Conservation (phyloP, 441 rosid genomes). For the Macaranga tanarius region DNA sequence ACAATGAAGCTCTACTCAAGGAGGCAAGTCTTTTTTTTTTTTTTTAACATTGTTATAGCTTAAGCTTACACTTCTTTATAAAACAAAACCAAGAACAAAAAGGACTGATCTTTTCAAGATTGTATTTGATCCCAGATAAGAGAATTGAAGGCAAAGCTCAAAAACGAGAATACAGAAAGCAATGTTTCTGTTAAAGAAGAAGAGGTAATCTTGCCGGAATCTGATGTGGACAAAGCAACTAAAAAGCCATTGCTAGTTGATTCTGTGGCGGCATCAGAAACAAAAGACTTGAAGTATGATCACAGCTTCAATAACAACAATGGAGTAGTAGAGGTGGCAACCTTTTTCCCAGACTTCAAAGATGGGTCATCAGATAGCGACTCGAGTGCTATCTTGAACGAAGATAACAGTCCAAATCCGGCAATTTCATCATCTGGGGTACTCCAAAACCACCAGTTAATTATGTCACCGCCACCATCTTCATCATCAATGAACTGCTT, state of each 20-base stretch:
- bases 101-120: neutral
- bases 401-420: constrained; percentile 48
- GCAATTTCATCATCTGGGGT: constrained; percentile 50
- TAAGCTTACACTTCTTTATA: too few species aligned
- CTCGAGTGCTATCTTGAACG: constrained; percentile 78
- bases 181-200: constrained; percentile 60
- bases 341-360: constrained; percentile 52
- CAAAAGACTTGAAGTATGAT: constrained; percentile 38
- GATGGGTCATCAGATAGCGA: constrained; percentile 83
- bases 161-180: constrained; percentile 50
- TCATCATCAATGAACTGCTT: constrained; percentile 29
- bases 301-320: constrained; percentile 31
- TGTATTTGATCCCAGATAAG: constrained; percentile 43
- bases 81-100: neutral
- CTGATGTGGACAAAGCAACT: constrained; percentile 25
- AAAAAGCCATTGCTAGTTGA: constrained; percentile 21
- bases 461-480: constrained; percentile 33
- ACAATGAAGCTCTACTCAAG: constrained; percentile 67
- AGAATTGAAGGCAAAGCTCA: constrained; percentile 67
- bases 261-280: constrained; percentile 33
- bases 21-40: constrained; percentile 45
- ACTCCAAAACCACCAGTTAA: constrained; percentile 30
- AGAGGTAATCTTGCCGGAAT: constrained; percentile 37
- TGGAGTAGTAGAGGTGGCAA: constrained; percentile 23
- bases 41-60: too few species aligned